phyloP scores from a whole-genome alignment of 352 stramenopile species.

The Aphanomyces invadans region DNA sequence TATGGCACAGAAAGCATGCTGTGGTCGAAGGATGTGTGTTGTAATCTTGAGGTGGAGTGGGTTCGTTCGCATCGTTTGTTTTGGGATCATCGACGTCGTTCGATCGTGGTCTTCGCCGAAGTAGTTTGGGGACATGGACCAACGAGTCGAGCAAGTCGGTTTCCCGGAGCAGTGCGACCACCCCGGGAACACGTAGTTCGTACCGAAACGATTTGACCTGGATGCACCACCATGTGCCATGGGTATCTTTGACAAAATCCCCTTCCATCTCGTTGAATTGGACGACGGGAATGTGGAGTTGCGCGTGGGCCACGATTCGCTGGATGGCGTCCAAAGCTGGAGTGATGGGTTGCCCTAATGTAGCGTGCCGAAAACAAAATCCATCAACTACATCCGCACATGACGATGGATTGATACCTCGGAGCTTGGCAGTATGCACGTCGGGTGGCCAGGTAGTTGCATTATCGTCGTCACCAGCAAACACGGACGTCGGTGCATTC shows the following conservation, averaged over 20 bases:
- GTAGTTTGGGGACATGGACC: constrained; percentile 7
- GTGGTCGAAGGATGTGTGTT: constrained; percentile 16
- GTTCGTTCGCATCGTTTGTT: neutral
- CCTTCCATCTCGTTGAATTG: constrained; percentile 44
- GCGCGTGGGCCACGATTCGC: constrained; percentile 55
- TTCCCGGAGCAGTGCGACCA: constrained; percentile 12
- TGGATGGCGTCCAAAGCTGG: constrained; percentile 43
- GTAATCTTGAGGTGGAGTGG: neutral
- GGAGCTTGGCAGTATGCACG: constrained; percentile 13
- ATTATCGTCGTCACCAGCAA: neutral
- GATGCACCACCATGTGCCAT: constrained; percentile 61
- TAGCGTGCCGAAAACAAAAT: neutral
- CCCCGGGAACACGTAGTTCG: constrained; percentile 32
- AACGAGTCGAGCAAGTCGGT: constrained; percentile 35
- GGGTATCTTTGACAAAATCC: constrained; percentile 63
- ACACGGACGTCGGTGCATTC: neutral
- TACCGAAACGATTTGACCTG: constrained; percentile 50
- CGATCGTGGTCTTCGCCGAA: constrained; percentile 27
- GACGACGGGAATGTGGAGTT: constrained; percentile 50
- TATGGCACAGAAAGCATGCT: constrained; percentile 54
- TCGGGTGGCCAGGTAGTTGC: neutral
- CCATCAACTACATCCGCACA: neutral
- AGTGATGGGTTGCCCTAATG: constrained; percentile 35
- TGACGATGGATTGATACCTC: too few relatives aligned
- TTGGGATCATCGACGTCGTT: neutral